These are phyloP conservation scores for Xylaria flabelliformis DNA, from an alignment of 495 filamentous ascomycete species.

Conservation along the genomic window DNA sequence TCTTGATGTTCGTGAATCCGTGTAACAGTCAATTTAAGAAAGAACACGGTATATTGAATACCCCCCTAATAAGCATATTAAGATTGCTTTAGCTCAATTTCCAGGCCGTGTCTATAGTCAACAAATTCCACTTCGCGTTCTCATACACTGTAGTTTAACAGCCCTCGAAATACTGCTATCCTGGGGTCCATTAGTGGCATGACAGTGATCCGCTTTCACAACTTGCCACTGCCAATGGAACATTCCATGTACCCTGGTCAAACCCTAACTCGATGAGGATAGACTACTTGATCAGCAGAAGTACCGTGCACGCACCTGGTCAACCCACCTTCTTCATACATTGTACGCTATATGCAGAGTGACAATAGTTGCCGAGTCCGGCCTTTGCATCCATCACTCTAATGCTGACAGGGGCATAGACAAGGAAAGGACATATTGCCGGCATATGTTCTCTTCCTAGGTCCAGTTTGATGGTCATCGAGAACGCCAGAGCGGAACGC, in stretches of 20 bases:
- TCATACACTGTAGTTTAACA: background rate
- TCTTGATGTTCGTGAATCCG: background rate
- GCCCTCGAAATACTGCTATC: background rate
- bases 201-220: slow-evolving; percentile 15
- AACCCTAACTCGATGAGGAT: slow-evolving; percentile 17
- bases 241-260: slow-evolving; percentile 15
- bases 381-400: slow-evolving; percentile 10
- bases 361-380: slow-evolving; percentile 9
- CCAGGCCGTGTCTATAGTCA: background rate
- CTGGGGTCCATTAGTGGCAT: background rate
- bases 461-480: background rate
- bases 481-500: background rate
- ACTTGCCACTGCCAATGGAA: slow-evolving; percentile 14
- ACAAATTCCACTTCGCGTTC: background rate
- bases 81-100: background rate
- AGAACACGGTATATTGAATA: background rate
- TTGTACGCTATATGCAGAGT: slow-evolving; percentile 4
- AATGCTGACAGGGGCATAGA: background rate
- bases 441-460: slow-evolving; percentile 5
- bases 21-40: background rate
- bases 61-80: background rate
- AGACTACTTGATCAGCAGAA: slow-evolving; percentile 11
- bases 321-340: slow-evolving; percentile 9
- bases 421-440: slow-evolving; percentile 9
- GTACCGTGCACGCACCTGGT: slow-evolving; percentile 18